Percentiles rank a stretch among this genome's conserved stretches.
Evolutionary conservation across 23 red algal genomes (phyloP).

Genomic region (Chondrus crispus): DNA sequence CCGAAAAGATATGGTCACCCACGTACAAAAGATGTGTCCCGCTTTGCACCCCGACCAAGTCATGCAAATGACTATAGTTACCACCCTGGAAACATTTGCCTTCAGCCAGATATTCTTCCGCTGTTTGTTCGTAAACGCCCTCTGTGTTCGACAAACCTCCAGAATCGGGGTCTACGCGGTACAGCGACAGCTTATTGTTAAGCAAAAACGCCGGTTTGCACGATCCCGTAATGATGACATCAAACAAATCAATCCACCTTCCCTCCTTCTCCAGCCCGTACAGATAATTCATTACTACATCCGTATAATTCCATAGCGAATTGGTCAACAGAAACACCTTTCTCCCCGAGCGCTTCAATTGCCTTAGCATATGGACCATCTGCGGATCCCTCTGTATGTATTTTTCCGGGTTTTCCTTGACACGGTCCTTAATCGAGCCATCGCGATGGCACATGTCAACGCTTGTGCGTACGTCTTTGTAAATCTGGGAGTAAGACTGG

Average conservation of each 20-base stretch:
- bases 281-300: conserved; percentile 93
- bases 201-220: conserved; percentile 92
- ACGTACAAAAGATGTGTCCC: conserved; percentile 93
- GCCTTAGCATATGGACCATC: conserved; percentile 69
- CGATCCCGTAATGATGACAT: conserved; percentile 93
- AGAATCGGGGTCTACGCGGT: conserved; percentile 68
- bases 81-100: conserved; percentile 97
- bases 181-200: conserved; percentile 74
- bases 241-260: conserved; percentile 90
- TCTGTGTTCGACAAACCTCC: conserved; percentile 88
- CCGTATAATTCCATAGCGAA: conserved; percentile 93
- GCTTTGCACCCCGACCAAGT: conserved; percentile 70
- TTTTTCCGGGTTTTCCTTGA: conserved; percentile 61
- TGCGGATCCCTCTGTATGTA: conserved; percentile 81
- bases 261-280: conserved; percentile 39
- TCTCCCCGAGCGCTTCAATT: conserved; percentile 74
- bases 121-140: conserved; percentile 44
- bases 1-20: conserved; percentile 98
- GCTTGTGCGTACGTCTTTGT: conserved; percentile 76
- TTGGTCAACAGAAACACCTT: conserved; percentile 96
- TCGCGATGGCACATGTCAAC: conserved; percentile 99
- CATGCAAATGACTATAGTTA: conserved; percentile 89
- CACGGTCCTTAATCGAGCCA: conserved; percentile 86
- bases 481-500: conserved; percentile 76
- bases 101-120: conserved; percentile 62